Percentiles rank a stretch among this genome's conserved stretches.
These are phyloP conservation scores for Phytophthora litchii DNA, from an alignment of 352 stramenopile species.

Conservation along the genomic window DNA sequence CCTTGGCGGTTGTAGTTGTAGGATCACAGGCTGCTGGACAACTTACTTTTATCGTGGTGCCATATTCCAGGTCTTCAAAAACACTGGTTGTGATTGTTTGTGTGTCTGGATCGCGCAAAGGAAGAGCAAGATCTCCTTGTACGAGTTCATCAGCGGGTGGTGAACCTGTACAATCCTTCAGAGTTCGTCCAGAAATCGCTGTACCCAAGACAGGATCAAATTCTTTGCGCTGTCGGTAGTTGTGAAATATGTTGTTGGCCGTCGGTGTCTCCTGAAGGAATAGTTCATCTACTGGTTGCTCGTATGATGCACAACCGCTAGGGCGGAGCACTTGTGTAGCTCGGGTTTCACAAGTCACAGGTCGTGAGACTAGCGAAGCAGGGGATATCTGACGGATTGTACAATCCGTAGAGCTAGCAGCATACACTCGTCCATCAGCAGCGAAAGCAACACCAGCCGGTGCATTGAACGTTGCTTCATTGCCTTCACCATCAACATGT, in stretches of 20 bases:
- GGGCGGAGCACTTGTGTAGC: conserved; percentile 88
- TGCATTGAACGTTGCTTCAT: conserved; percentile 91
- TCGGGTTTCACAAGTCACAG: conserved; percentile 79
- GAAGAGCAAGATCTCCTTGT: conserved; percentile 59
- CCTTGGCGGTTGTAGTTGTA: conserved; percentile 11
- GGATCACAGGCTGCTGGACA: conserved; percentile 72
- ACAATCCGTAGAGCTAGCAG: conserved; percentile 92
- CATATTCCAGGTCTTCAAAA: conserved; percentile 90
- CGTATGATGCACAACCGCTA: conserved; percentile 94
- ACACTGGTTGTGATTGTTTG: conserved; percentile 35
- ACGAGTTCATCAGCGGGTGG: conserved; percentile 87
- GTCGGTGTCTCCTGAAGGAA: conserved; percentile 77
- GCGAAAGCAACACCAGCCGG: conserved; percentile 88
- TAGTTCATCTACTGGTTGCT: conserved; percentile 90
- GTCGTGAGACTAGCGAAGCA: conserved; percentile 65
- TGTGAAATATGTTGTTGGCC: conserved; percentile 95
- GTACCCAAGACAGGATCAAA: conserved; percentile 48
- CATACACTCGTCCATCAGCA: conserved; percentile 87
- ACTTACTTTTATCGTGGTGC: conserved; percentile 84
- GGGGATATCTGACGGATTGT: conserved; percentile 87
- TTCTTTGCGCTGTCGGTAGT: conserved; percentile 65
- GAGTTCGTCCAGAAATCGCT: conserved; percentile 62
- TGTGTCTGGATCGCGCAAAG: conserved; percentile 29
- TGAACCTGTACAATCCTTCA: conserved; percentile 93
- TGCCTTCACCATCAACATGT: conserved; percentile 84